Evolutionary conservation across 192 early-diverging fungal species (phyloP).

Genomic region (Martensiomyces pterosporus): DNA sequence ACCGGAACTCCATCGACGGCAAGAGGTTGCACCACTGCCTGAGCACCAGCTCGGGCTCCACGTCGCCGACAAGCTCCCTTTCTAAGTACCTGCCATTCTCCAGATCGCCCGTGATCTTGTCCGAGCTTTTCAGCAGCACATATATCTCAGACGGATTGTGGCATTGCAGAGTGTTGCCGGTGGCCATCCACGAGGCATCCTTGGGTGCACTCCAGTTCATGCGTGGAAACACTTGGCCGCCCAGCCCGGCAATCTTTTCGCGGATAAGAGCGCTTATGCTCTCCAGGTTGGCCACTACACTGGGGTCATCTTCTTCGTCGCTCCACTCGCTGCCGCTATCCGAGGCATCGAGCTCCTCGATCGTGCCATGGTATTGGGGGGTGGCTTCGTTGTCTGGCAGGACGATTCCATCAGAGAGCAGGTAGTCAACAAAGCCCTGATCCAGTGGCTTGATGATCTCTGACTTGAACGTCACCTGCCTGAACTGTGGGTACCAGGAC

Average conservation of each 20-base stretch:
- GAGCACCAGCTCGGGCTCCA: conserved; percentile 69
- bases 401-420: conserved; percentile 80
- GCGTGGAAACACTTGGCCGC: conserved; percentile 86
- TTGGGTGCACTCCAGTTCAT: conserved; percentile 94
- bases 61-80: conserved; percentile 19
- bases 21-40: conserved; percentile 86
- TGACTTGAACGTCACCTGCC: conserved; percentile 64
- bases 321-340: conserved; percentile 20
- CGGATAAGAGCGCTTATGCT: conserved; percentile 49
- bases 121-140: conserved; percentile 86
- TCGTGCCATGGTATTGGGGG: conserved; percentile 14
- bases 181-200: conserved; percentile 89
- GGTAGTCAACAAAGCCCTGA: conserved; percentile 75
- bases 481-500: conserved; percentile 74
- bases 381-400: conserved; percentile 64
- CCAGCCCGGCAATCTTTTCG: conserved; percentile 63
- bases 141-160: conserved; percentile 72
- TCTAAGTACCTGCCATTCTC: conserved; percentile 64
- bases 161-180: conserved; percentile 77
- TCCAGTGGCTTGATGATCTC: conserved; percentile 67
- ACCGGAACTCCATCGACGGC: conserved; percentile 93
- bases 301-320: conserved; percentile 42
- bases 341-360: conserved; percentile 21
- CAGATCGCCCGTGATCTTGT: conserved; percentile 87
- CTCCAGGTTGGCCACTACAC: conserved; percentile 8